These are phyloP conservation scores for Botrytis fragariae DNA, from an alignment of 2,329 filamentous ascomycete species.

Conservation along the genomic window DNA sequence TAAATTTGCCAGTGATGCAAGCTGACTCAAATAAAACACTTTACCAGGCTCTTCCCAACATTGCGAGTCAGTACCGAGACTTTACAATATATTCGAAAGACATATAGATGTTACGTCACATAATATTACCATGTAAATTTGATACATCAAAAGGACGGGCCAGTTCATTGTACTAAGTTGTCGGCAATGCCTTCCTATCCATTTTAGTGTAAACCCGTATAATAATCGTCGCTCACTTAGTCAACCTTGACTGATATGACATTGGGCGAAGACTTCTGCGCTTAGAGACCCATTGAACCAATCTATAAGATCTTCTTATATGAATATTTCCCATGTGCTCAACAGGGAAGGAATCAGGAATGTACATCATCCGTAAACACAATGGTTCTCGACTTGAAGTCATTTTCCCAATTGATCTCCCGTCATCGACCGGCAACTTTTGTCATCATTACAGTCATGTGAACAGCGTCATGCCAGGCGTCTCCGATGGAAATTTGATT, in stretches of 20 bases:
- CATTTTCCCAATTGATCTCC: background rate
- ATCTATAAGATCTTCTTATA: constrained; percentile 13
- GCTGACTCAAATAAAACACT: background rate
- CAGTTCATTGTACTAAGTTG: background rate
- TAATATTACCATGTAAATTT: background rate
- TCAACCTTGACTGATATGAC: too few relatives aligned
- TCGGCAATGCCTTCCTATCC: background rate
- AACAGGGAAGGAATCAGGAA: background rate
- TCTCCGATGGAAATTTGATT: background rate
- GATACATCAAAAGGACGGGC: background rate
- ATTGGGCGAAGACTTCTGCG: background rate
- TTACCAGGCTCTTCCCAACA: background rate
- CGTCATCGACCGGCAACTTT: background rate
- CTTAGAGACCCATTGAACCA: background rate
- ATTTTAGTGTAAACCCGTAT: background rate
- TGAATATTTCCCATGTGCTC: background rate
- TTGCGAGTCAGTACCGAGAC: background rate
- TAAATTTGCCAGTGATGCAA: background rate
- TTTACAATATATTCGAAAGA: background rate
- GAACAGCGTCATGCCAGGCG: background rate
- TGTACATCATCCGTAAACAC: background rate
- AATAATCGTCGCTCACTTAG: background rate
- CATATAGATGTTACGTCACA: background rate
- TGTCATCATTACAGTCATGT: background rate
- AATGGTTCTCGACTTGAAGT: background rate